Percentiles rank a stretch among this genome's conserved stretches.
phyloP scores from a whole-genome alignment of 352 stramenopile species.

The Globisporangium carolinianum region DNA sequence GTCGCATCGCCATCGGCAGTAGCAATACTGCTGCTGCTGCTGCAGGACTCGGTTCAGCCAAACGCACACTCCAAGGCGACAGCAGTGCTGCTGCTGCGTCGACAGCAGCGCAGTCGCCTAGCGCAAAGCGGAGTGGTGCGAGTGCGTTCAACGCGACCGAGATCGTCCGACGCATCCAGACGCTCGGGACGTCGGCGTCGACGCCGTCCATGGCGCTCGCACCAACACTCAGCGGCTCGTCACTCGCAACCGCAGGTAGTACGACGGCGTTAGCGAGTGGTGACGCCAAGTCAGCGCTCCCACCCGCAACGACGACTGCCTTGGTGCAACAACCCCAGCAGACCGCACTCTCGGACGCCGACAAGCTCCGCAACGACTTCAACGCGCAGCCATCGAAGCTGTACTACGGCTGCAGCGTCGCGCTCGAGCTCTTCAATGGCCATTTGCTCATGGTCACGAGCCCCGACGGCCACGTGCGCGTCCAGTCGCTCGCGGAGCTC shows the following conservation, averaged over 20 bases:
- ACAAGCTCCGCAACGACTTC: conserved; percentile 67
- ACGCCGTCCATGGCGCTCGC: conserved; percentile 10
- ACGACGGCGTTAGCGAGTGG: too few relatives aligned
- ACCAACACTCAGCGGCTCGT: neutral
- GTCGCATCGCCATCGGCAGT: neutral
- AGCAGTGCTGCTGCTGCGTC: neutral
- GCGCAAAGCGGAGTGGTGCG: neutral
- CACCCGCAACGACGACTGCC: too few relatives aligned
- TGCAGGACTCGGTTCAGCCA: neutral
- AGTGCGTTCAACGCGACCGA: conserved; percentile 29
- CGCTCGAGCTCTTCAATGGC: conserved; percentile 68
- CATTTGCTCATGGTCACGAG: conserved; percentile 64
- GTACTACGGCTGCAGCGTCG: conserved; percentile 64
- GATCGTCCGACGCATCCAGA: conserved; percentile 46
- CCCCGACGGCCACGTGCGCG: conserved; percentile 50
- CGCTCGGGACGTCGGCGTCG: conserved; percentile 40
- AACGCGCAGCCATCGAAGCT: conserved; percentile 54
- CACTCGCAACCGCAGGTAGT: too few relatives aligned
- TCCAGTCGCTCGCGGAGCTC: conserved; percentile 57
- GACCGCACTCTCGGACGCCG: conserved; percentile 30
- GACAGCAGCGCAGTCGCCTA: neutral
- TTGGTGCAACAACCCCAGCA: too few relatives aligned
- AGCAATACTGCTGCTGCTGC: neutral
- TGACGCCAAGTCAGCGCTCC: too few relatives aligned
- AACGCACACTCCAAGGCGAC: conserved; percentile 1